Percentiles rank a stretch among this genome's conserved stretches.
phyloP scores from a whole-genome alignment of 306 rosid genomes.

The Lupinus albus region DNA sequence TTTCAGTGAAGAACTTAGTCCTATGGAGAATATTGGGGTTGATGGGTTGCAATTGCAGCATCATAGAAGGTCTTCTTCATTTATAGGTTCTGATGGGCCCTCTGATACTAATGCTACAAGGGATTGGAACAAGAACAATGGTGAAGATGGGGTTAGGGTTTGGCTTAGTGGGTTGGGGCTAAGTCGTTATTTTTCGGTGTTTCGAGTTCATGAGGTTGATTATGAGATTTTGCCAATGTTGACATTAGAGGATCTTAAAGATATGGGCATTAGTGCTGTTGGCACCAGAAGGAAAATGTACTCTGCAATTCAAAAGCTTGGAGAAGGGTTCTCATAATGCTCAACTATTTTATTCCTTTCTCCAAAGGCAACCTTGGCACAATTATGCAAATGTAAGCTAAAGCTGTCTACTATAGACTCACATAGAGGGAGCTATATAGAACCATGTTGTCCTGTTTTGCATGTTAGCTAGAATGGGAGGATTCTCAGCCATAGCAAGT shows the following conservation, averaged over 20 bases:
- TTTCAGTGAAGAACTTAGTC: too few species aligned
- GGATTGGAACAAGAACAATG: conserved; percentile 43
- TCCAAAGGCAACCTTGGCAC: too few species aligned
- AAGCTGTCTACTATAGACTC: too few species aligned
- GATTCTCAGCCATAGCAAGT: conserved; percentile 60
- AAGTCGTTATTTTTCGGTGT: conserved; percentile 88
- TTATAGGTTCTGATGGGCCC: conserved; percentile 62
- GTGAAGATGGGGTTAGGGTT: conserved; percentile 84
- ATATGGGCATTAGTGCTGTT: conserved; percentile 91
- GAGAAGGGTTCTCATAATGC: conserved; percentile 77
- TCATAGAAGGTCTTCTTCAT: conserved; percentile 50
- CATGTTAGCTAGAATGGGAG: conserved; percentile 6
- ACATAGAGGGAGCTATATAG: too few species aligned
- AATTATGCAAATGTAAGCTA: too few species aligned
- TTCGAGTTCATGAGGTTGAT: conserved; percentile 93
- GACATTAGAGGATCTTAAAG: conserved; percentile 74
- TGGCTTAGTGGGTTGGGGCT: conserved; percentile 95
- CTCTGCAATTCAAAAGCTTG: conserved; percentile 89
- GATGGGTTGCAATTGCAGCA: conserved; percentile 45
- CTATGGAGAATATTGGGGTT: conserved; percentile 74
- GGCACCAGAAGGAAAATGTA: conserved; percentile 89
- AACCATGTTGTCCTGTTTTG: too few species aligned
- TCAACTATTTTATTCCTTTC: conserved; percentile 17
- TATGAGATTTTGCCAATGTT: conserved; percentile 92
- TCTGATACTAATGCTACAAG: conserved; percentile 72